These are phyloP conservation scores for Bryoerythrophyllum caledonicum DNA, from an alignment of 225 moss, liverwort and hornwort species.

Conservation along the genomic window DNA sequence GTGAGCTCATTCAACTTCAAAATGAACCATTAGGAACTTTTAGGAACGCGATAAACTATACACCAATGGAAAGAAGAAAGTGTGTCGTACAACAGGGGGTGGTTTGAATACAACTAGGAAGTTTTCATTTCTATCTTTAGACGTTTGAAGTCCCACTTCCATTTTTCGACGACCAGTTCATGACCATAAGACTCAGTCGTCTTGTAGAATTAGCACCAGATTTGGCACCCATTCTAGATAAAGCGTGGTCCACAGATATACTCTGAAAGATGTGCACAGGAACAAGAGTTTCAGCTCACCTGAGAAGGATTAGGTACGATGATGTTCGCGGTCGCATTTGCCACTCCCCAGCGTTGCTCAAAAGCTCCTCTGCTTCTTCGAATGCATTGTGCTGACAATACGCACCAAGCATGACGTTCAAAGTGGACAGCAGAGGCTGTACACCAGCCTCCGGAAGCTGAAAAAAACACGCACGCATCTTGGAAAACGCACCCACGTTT, in stretches of 20 bases:
- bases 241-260: not conserved
- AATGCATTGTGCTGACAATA: slow-evolving; percentile 56
- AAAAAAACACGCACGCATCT: slow-evolving; percentile 50
- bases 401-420: slow-evolving; percentile 64
- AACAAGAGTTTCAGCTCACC: slow-evolving; percentile 29
- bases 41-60: too few species aligned
- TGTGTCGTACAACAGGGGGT: too few species aligned
- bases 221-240: slow-evolving; percentile 1
- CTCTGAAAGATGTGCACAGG: not conserved
- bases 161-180: not conserved
- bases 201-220: not conserved
- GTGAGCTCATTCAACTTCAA: not conserved
- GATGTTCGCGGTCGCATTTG: slow-evolving; percentile 50
- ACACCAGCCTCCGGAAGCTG: slow-evolving; percentile 45
- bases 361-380: slow-evolving; percentile 62
- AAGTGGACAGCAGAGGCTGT: slow-evolving; percentile 53
- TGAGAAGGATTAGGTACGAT: slow-evolving; percentile 56
- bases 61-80: too few species aligned
- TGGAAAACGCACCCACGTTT: slow-evolving; percentile 46
- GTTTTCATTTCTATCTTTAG: too few species aligned
- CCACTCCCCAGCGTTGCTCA: slow-evolving; percentile 46
- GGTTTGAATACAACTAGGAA: too few species aligned
- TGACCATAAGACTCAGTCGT: slow-evolving; percentile 7
- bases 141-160: too few species aligned
- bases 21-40: too few species aligned